Evolutionary conservation across 352 stramenopile genomes (phyloP), one percentile per base, ranked within the genome.

Genomic region (Globisporangium nagaii): DNA sequence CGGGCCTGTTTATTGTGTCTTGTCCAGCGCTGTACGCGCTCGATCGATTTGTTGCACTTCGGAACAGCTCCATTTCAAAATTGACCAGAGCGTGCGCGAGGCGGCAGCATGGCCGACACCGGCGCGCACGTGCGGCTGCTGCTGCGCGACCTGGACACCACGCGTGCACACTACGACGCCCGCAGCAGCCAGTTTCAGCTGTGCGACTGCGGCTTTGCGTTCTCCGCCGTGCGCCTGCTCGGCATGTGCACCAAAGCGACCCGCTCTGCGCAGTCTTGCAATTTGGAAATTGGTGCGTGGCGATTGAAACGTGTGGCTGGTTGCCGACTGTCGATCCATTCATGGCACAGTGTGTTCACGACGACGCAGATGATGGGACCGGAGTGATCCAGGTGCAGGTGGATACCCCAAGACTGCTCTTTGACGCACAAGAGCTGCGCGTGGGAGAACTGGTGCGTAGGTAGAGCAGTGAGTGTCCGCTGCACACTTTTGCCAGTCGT

Each of bases 291-390:
- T 28, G 71, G 71, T 79, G 41, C 3, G 55, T 36, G 6, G 4
- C 28, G n/a, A n/a, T n/a, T n/a, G n/a, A n/a, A n/a, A n/a, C 15
- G 11, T 42, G 42, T 59, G 30, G 24, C 19, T 46, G 55, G n/a
- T n/a, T n/a, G n/a, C n/a, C n/a, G n/a, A n/a, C n/a, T n/a, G n/a
- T n/a, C n/a, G n/a, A n/a, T n/a, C n/a, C 43, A 28, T 41, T 45
- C 8, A 53, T 47, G 27, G 20, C 36, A 32, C 62, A 44, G 62
- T 27, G 10, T n/a, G 13, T 44, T 12, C 24, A 37, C 22, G 7
- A 4, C 25, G 17, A 32, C 22, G 4, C 28, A 82, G 71, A 82
- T 28, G 71, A 82, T 37, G 71, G 71, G 9, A 75, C 71, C 4
- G 71, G 67, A 1, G 47, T 61, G 17, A 30, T 73, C 10, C 39